Conservation (phyloP, 768 basidiomycete species). For the Boletus fagicola region DNA sequence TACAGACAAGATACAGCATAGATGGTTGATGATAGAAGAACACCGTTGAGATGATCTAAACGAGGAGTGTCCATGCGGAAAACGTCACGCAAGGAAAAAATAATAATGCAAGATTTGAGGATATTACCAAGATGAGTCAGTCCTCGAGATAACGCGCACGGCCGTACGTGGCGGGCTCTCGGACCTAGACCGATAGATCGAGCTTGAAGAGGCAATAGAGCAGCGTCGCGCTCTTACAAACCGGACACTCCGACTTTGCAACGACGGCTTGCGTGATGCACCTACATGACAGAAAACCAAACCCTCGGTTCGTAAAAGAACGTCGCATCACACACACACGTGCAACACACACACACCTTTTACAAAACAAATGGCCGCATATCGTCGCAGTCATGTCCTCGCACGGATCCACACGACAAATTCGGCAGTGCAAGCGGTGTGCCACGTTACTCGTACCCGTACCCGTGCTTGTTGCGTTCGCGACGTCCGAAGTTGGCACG, state of each 20-base stretch:
- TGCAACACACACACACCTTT: constrained; percentile 36
- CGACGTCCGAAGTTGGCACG: neutral
- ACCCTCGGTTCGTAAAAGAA: neutral
- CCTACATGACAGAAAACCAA: constrained; percentile 13
- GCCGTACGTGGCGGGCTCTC: neutral
- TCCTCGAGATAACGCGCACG: neutral
- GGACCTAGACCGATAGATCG: constrained; percentile 34
- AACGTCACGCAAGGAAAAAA: neutral
- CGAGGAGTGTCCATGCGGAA: neutral
- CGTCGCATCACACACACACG: neutral
- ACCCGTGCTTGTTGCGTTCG: neutral
- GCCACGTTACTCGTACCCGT: neutral
- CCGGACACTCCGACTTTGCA: constrained; percentile 47
- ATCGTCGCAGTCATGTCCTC: constrained; percentile 56
- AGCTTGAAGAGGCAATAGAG: constrained; percentile 56
- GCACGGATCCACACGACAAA: constrained; percentile 48
- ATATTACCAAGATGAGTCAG: neutral
- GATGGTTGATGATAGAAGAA: neutral
- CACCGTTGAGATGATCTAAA: neutral
- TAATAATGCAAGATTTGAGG: neutral
- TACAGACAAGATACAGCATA: constrained; percentile 1
- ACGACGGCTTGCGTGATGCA: constrained; percentile 54
- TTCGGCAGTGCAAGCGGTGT: constrained; percentile 45
- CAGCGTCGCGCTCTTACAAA: constrained; percentile 49
- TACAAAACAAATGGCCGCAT: constrained; percentile 65